Base-by-base conservation (phyloP, 768 basidiomycete genomes). In the Russula virescens region DNA sequence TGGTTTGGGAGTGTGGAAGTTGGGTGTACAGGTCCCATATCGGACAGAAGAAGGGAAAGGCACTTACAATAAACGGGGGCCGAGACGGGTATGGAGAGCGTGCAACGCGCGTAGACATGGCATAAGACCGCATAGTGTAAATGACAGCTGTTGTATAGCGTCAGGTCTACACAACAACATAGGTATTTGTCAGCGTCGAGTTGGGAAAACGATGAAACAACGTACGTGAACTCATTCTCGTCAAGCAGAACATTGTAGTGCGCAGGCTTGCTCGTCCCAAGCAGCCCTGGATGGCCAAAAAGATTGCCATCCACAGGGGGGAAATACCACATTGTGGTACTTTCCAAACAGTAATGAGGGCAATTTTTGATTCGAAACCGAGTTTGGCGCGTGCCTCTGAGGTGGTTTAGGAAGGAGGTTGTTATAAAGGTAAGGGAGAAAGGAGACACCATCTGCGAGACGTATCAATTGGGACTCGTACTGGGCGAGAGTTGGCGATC, bases 321-420 rank as follows among this genome's bases (percentile, higher is more conserved):
- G 87, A 71, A 86, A 80, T 68, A 83, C 76, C 47, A 84, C 78
- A 57, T 87, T 86, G 69, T 88, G 86, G 4, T 87, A 78, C 69
- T 92, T 93, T 8, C 88, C 90, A 7, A 93, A 91, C 35, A 93
- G n/a, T 78, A 54, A 91, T 80, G 40, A 92, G 73, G 0, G 91
- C 92, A 28, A 91, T 87, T 57, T 80, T 84, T 0, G 83, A 82
- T 0, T 76, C 74, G 34, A 89, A 85, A 5, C 76, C 76, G 0
- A 87, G 68, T 5, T 82, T 79, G 0, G 60, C 62, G 65, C 88
- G 91, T 2, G 89, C 89, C 58, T 66, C 90, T 91, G 70, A 2
- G 19, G 16, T n/a, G 13, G 13, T 9, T 11, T 38, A 38, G 10
- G 38, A 38, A 38, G 10, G 8, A 11, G 38, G 38, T 14, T 2